A percentile compares a stretch with the other conserved stretches of the same genome.
phyloP scores from a whole-genome alignment of 2,329 filamentous ascomycete genomes.

The Diaporthe humulicola region DNA sequence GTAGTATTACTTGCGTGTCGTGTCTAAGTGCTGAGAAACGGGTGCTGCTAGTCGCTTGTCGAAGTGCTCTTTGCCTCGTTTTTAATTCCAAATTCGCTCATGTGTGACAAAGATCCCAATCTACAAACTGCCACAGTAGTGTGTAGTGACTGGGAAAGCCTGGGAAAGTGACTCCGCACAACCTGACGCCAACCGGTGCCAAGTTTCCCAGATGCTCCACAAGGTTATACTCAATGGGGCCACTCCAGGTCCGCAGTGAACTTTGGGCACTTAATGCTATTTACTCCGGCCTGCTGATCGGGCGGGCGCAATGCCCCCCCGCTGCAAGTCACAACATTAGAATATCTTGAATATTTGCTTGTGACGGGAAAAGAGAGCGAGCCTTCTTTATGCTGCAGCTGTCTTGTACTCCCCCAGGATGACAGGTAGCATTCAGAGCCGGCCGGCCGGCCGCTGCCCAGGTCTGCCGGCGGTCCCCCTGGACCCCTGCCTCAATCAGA shows the following conservation, averaged over 20 bases:
- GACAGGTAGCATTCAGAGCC: conserved; percentile 5
- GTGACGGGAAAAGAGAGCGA: not conserved
- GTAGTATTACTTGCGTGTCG: conserved; percentile 6
- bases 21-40: not conserved
- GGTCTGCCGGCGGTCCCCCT: not conserved
- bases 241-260: not conserved
- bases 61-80: conserved; percentile 14
- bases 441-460: not conserved
- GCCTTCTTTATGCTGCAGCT: not conserved
- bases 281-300: not conserved
- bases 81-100: conserved; percentile 20
- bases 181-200: conserved; percentile 19
- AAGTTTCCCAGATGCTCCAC: conserved; percentile 21
- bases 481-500: conserved; percentile 18
- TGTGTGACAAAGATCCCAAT: conserved; percentile 26
- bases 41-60: not conserved
- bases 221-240: conserved; percentile 12
- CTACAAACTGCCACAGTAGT: conserved; percentile 14
- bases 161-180: conserved; percentile 12
- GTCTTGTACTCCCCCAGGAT: conserved; percentile 26
- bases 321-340: conserved; percentile 15
- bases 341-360: not conserved
- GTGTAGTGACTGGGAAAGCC: conserved; percentile 16
- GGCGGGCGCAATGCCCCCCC: not conserved
- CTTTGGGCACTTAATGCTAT: not conserved